These are phyloP conservation scores for Perkinsus chesapeaki DNA, from an alignment of 169 alveolate genomes.

Conservation along the genomic window DNA sequence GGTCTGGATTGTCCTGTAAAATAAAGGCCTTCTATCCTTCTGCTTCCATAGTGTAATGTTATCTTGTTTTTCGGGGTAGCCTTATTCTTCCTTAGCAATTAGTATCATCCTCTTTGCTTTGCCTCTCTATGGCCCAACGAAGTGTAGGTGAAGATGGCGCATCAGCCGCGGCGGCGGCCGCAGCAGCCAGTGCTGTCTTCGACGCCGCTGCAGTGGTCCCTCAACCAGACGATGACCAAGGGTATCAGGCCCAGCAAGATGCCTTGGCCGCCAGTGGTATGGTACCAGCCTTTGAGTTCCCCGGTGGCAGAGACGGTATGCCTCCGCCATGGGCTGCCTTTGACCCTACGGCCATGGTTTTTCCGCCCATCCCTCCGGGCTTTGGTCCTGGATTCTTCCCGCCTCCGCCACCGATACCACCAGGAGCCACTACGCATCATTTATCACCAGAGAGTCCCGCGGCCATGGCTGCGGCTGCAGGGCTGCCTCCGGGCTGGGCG, in stretches of 20 bases:
- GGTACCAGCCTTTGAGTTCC: not conserved
- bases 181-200: not conserved
- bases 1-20: not conserved
- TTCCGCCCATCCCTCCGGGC: not conserved
- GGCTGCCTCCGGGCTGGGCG: not conserved
- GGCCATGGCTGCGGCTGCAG: not conserved
- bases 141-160: not conserved
- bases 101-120: not conserved
- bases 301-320: not conserved
- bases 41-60: not conserved
- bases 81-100: not conserved
- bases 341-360: not conserved
- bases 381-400: not conserved
- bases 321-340: not conserved
- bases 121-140: not conserved
- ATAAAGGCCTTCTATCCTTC: not conserved
- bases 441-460: not conserved
- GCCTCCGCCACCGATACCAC: not conserved
- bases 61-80: not conserved
- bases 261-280: not conserved
- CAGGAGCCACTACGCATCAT: not conserved
- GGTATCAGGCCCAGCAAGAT: not conserved
- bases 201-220: not conserved
- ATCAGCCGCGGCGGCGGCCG: not conserved
- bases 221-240: not conserved